Percentiles rank a stretch among this genome's conserved stretches.
phyloP scores from a whole-genome alignment of 495 filamentous ascomycete species.

The Beverwykella pulmonaria region DNA sequence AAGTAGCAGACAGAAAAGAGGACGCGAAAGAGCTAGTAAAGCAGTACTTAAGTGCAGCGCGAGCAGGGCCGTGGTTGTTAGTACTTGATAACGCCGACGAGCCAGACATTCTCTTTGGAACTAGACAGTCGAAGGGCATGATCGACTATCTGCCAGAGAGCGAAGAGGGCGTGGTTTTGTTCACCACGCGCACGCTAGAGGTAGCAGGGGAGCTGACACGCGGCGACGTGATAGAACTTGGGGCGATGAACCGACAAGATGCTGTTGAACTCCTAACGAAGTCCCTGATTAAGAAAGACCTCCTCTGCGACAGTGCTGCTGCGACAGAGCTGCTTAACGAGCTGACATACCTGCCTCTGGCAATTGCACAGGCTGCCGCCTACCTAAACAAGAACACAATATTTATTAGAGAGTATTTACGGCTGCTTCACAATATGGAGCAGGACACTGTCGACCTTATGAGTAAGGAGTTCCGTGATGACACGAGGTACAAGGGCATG shows the following conservation, averaged over 20 bases:
- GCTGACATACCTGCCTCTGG: slow-evolving; percentile 38
- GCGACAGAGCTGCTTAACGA: slow-evolving; percentile 27
- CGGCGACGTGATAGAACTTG: slow-evolving; percentile 35
- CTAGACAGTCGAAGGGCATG: slow-evolving; percentile 21
- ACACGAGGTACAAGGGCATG: slow-evolving; percentile 28
- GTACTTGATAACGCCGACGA: slow-evolving; percentile 42
- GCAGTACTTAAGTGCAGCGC: slow-evolving; percentile 12
- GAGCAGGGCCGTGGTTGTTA: slow-evolving; percentile 30
- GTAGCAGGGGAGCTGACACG: slow-evolving; percentile 30
- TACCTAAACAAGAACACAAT: slow-evolving; percentile 38
- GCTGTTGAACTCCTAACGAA: slow-evolving; percentile 28
- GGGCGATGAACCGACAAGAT: slow-evolving; percentile 33
- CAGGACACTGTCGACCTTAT: slow-evolving; percentile 37
- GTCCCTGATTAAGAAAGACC: slow-evolving; percentile 25
- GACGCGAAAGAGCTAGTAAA: slow-evolving; percentile 28
- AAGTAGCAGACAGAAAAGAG: slow-evolving; percentile 7
- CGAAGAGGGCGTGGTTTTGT: slow-evolving; percentile 33
- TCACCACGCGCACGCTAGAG: slow-evolving; percentile 36
- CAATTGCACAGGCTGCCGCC: slow-evolving; percentile 42
- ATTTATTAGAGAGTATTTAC: slow-evolving; percentile 36
- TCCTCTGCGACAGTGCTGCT: slow-evolving; percentile 20
- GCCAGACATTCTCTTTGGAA: slow-evolving; percentile 29
- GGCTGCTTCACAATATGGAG: slow-evolving; percentile 34
- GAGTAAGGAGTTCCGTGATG: slow-evolving; percentile 39
- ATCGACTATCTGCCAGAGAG: slow-evolving; percentile 35